These are phyloP conservation scores for Candida vartiovaarae DNA, from an alignment of 805 yeast species.

Conservation along the genomic window DNA sequence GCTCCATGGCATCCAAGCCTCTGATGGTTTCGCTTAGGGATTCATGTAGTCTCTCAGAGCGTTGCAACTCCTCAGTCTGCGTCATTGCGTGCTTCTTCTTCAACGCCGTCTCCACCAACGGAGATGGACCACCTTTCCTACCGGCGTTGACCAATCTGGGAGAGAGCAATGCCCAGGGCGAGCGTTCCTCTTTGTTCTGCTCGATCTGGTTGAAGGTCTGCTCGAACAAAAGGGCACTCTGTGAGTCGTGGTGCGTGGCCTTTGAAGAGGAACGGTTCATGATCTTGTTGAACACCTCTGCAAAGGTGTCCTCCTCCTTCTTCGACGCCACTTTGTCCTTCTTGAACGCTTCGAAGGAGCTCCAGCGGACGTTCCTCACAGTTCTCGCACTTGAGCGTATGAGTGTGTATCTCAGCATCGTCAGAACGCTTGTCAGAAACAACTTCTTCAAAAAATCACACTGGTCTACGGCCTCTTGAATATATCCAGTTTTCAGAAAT, in stretches of 20 bases:
- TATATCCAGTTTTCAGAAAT: too few relatives aligned
- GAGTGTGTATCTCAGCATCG: not conserved
- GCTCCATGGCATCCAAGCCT: not conserved
- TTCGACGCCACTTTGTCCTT: slow-evolving; percentile 1
- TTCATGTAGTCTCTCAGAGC: not conserved
- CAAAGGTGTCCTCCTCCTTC: slow-evolving; percentile 1
- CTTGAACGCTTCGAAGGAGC: not conserved
- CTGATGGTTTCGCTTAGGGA: not conserved
- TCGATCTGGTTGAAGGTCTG: slow-evolving; percentile 1
- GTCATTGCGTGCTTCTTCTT: not conserved
- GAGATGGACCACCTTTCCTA: too few relatives aligned
- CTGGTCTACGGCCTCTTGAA: too few relatives aligned
- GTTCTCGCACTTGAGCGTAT: too few relatives aligned
- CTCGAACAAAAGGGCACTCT: slow-evolving; percentile 1
- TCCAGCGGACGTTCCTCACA: not conserved
- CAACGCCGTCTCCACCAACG: too few relatives aligned
- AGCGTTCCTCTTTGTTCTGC: not conserved
- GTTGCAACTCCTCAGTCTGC: not conserved
- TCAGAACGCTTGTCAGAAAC: not conserved
- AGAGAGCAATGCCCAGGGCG: not conserved
- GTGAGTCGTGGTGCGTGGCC: not conserved
- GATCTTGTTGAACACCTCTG: slow-evolving; percentile 1
- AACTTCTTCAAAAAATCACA: too few relatives aligned
- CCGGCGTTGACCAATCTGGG: not conserved
- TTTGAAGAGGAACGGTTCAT: not conserved